Percentiles rank a stretch among this genome's conserved stretches.
These are phyloP conservation scores for Hymenoscyphus albidus DNA, from an alignment of 2,329 filamentous ascomycete species.

Conservation along the genomic window DNA sequence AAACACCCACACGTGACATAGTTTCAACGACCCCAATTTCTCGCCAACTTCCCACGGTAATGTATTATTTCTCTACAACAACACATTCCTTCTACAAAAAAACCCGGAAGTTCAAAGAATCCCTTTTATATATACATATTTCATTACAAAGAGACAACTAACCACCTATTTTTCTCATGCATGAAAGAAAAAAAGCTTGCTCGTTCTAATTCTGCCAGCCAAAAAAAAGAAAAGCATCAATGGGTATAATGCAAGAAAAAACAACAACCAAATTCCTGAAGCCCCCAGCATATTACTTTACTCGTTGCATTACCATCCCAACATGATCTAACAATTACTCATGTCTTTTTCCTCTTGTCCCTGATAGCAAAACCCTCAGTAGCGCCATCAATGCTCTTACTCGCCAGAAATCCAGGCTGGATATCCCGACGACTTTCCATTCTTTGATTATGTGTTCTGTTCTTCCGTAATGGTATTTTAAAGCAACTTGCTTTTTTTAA, in stretches of 20 bases:
- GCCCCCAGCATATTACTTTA: neutral
- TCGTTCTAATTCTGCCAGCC: neutral
- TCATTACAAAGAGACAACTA: too few relatives aligned
- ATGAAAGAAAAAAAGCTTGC: too few relatives aligned
- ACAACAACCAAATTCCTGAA: neutral
- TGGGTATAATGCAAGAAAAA: neutral
- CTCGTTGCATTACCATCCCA: neutral
- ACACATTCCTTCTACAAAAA: too few relatives aligned
- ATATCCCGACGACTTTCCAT: neutral
- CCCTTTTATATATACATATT: too few relatives aligned
- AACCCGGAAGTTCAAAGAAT: too few relatives aligned
- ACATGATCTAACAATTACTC: neutral
- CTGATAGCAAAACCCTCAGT: neutral
- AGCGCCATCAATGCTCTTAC: too few relatives aligned
- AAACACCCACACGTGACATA: too few relatives aligned
- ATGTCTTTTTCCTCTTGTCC: neutral
- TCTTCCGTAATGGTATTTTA: neutral
- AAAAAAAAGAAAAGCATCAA: neutral
- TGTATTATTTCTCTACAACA: too few relatives aligned
- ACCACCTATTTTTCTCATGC: too few relatives aligned
- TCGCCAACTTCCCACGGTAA: too few relatives aligned
- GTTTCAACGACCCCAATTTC: too few relatives aligned
- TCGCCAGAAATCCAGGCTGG: neutral
- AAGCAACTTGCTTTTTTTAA: neutral
- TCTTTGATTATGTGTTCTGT: neutral